These are phyloP conservation scores for Camelina laxa DNA, from an alignment of 345 rosid species.

Conservation along the genomic window DNA sequence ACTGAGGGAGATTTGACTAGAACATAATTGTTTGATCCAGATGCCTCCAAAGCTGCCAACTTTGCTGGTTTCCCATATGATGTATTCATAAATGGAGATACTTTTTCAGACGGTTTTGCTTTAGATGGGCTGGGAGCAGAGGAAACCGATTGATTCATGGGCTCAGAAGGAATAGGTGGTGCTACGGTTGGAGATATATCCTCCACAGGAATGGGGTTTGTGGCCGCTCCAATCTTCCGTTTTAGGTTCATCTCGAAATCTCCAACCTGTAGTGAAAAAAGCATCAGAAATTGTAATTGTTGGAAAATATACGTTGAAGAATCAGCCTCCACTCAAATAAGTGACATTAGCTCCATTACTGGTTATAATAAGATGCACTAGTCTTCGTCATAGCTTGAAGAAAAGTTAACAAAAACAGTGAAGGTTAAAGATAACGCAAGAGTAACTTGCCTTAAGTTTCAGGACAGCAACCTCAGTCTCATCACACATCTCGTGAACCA, in stretches of 20 bases:
- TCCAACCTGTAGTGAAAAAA: constrained; percentile 64
- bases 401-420: not conserved
- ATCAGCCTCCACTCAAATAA: constrained; percentile 17
- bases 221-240: constrained; percentile 59
- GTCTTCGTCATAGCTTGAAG: not conserved
- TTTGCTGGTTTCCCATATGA: constrained; percentile 71
- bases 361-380: not conserved
- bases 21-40: constrained; percentile 70
- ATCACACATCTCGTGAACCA: constrained; percentile 88
- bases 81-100: constrained; percentile 62
- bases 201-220: constrained; percentile 51
- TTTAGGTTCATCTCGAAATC: constrained; percentile 92
- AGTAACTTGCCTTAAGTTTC: constrained; percentile 72
- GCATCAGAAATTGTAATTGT: not conserved
- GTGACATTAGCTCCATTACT: not conserved
- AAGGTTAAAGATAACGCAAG: constrained; percentile 10
- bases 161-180: constrained; percentile 84
- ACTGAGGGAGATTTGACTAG: constrained; percentile 78
- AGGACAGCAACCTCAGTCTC: constrained; percentile 95
- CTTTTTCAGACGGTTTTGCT: constrained; percentile 59
- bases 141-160: constrained; percentile 67
- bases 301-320: not conserved
- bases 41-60: constrained; percentile 81
- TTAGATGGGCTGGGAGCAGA: constrained; percentile 50
- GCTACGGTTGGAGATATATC: constrained; percentile 67